Percentiles rank a stretch among this genome's conserved stretches.
Conservation (phyloP, 805 yeast genomes). For the Metschnikowia henanensis region DNA sequence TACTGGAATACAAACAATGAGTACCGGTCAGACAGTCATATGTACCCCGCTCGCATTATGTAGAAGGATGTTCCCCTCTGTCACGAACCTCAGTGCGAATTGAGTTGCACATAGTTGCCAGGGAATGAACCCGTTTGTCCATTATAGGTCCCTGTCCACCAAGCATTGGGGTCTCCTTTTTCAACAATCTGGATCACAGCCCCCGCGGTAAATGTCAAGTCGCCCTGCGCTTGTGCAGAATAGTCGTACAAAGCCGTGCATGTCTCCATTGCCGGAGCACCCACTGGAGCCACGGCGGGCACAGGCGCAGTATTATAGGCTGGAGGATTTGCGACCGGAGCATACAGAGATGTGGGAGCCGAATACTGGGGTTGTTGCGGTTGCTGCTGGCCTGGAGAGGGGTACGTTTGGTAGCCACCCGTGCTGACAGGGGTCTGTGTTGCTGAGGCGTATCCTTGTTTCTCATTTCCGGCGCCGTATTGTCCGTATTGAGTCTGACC, state of each 20-base stretch:
- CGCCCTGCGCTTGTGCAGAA: conserved; percentile 92
- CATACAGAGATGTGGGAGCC: conserved; percentile 18
- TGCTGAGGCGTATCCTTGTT: conserved; percentile 10
- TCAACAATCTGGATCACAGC: conserved; percentile 80
- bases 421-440: conserved; percentile 7
- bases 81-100: conserved; percentile 19
- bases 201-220: conserved; percentile 84
- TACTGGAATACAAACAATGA: too few relatives aligned
- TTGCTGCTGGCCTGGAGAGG: conserved; percentile 21
- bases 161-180: conserved; percentile 86
- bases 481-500: conserved; percentile 20
- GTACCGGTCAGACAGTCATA: too few relatives aligned
- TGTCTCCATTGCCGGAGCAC: conserved; percentile 39
- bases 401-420: conserved; percentile 15
- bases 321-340: conserved; percentile 17
- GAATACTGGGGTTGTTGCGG: conserved; percentile 27
- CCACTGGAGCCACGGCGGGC: conserved; percentile 30
- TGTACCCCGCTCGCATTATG: too few relatives aligned
- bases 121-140: conserved; percentile 94
- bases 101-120: conserved; percentile 89
- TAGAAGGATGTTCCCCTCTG: too few relatives aligned
- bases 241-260: conserved; percentile 93
- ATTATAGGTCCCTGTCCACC: conserved; percentile 95
- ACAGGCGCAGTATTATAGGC: conserved; percentile 19
- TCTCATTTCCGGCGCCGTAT: conserved; percentile 15